Conservation (phyloP, 306 rosid species). For the Lathyrus oleraceus region DNA sequence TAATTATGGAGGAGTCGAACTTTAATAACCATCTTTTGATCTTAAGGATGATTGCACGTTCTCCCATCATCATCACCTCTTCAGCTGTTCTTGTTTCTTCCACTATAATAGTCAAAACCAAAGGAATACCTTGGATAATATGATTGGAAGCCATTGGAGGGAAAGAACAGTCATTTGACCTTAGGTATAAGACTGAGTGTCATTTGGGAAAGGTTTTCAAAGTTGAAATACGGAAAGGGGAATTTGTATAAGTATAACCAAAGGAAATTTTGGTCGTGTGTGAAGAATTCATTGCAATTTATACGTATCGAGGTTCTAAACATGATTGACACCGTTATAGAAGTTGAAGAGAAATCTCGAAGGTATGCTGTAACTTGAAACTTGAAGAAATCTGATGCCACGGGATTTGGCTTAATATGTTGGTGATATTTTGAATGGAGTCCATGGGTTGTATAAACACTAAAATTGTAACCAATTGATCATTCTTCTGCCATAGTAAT, state of each 20-base stretch:
- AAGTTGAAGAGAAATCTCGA: not conserved
- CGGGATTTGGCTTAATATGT: too few species aligned
- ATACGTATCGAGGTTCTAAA: not conserved
- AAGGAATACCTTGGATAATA: not conserved
- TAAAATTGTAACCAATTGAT: too few species aligned
- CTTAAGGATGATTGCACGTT: too few species aligned
- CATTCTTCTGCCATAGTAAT: too few species aligned
- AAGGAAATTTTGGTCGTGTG: not conserved
- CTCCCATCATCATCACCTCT: too few species aligned
- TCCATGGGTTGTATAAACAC: too few species aligned
- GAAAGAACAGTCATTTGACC: not conserved
- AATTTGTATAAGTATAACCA: not conserved
- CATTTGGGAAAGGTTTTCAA: not conserved
- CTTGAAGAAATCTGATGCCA: not conserved
- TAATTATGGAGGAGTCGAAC: too few species aligned
- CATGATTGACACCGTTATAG: not conserved
- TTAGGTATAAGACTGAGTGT: not conserved
- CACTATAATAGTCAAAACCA: not conserved
- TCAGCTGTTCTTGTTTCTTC: not conserved
- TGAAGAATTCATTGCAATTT: not conserved
- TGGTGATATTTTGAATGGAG: too few species aligned
- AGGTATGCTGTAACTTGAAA: not conserved
- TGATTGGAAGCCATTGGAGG: not conserved
- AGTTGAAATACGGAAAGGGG: not conserved
- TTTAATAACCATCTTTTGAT: too few species aligned